These are phyloP conservation scores for Cenococcum geophilum DNA, from an alignment of 495 filamentous ascomycete genomes.

Conservation along the genomic window DNA sequence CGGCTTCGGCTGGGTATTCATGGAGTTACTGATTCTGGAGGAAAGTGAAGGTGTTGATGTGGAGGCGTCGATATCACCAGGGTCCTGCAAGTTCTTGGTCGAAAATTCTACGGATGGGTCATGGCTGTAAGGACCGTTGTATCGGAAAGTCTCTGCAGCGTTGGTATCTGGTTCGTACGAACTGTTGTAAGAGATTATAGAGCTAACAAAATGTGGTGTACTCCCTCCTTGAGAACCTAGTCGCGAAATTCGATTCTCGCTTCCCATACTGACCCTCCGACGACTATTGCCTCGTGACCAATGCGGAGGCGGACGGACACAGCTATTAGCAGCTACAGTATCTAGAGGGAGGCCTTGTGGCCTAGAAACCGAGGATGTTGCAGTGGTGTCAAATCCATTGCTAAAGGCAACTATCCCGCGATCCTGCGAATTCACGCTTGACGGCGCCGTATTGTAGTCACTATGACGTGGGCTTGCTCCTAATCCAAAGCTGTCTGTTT, in stretches of 20 bases:
- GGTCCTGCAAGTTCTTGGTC: neutral
- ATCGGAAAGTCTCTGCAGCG: neutral
- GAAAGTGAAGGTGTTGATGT: neutral
- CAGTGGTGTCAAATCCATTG: neutral
- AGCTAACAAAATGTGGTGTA: neutral
- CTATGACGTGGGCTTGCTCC: neutral
- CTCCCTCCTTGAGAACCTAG: neutral
- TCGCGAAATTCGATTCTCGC: neutral
- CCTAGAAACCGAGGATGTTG: neutral
- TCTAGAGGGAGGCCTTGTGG: neutral
- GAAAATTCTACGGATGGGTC: neutral
- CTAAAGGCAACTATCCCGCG: neutral
- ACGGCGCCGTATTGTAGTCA: neutral
- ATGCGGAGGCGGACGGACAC: neutral
- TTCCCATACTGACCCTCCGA: neutral
- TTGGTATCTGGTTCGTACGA: neutral
- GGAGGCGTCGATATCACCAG: neutral
- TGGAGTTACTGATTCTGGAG: neutral
- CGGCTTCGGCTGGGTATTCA: neutral
- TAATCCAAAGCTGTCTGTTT: neutral
- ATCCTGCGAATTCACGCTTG: neutral
- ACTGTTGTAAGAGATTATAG: neutral
- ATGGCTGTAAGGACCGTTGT: neutral
- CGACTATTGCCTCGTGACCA: neutral
- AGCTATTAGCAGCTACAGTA: neutral